Conservation (phyloP, 495 filamentous ascomycete genomes). For the Podospora pseudoanserina region DNA sequence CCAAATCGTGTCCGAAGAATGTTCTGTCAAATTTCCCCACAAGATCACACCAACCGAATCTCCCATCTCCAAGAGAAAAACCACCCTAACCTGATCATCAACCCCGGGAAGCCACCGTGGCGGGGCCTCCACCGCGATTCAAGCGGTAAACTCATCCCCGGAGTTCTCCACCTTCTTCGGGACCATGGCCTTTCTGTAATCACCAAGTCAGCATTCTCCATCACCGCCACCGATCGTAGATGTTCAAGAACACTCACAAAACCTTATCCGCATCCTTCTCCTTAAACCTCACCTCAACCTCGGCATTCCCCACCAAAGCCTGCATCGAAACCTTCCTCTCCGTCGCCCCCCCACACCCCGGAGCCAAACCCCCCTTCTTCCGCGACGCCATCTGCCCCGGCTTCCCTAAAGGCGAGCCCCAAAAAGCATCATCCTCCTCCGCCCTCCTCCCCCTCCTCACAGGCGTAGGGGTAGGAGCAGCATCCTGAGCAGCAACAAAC, state of each 20-base stretch:
- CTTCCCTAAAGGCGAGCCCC: neutral
- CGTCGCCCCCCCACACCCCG: neutral
- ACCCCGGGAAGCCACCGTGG: neutral
- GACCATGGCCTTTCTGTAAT: neutral
- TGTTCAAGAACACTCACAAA: neutral
- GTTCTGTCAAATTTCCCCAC: neutral
- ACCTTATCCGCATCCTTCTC: neutral
- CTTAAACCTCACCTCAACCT: neutral
- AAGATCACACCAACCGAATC: neutral
- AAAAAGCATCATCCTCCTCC: neutral
- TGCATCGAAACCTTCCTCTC: neutral
- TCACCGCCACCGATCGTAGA: neutral
- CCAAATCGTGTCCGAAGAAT: neutral
- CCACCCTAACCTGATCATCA: neutral
- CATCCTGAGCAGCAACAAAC: neutral
- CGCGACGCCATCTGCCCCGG: neutral
- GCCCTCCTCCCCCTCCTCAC: neutral
- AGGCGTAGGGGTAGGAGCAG: no score
- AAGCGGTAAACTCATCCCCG: neutral
- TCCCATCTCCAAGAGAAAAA: neutral
- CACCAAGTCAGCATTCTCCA: no score
- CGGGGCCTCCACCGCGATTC: neutral
- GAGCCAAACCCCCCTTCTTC: neutral
- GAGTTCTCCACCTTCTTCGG: neutral
- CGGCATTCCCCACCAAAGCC: neutral